phyloP scores from a whole-genome alignment of 2,329 filamentous ascomycete species.

The Fusarium chlamydosporum region DNA sequence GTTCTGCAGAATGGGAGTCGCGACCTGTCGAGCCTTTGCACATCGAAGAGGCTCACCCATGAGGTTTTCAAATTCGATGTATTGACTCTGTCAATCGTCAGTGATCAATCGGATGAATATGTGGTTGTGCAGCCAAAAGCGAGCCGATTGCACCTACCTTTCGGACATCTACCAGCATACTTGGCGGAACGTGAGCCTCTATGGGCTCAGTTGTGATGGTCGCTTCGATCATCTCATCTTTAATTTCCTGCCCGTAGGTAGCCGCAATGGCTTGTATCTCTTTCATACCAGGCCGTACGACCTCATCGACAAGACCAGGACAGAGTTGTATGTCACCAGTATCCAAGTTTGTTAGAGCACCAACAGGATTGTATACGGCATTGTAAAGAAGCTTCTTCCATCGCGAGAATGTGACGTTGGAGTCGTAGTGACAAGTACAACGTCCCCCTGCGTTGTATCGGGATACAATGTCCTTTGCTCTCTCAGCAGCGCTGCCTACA shows the following conservation, averaged over 20 bases:
- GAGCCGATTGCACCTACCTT: slow-evolving; percentile 30
- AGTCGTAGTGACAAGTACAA: slow-evolving; percentile 40
- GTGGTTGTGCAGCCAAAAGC: neutral
- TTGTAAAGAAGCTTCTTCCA: slow-evolving; percentile 50
- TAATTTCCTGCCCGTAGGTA: slow-evolving; percentile 43
- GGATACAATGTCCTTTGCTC: slow-evolving; percentile 44
- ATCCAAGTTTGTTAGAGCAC: slow-evolving; percentile 41
- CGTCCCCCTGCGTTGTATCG: slow-evolving; percentile 43
- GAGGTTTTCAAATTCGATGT: slow-evolving; percentile 48
- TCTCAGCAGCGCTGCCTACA: slow-evolving; percentile 29
- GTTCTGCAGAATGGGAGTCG: slow-evolving; percentile 36
- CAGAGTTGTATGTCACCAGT: slow-evolving; percentile 48
- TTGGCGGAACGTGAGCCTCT: slow-evolving; percentile 44
- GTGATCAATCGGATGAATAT: neutral
- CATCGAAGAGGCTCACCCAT: slow-evolving; percentile 47
- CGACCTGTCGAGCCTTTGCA: slow-evolving; percentile 37
- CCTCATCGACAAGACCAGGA: slow-evolving; percentile 42
- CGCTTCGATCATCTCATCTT: slow-evolving; percentile 43
- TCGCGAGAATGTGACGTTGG: slow-evolving; percentile 45
- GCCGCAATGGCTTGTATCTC: slow-evolving; percentile 44
- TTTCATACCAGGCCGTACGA: slow-evolving; percentile 47
- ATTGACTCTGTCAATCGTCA: slow-evolving; percentile 43
- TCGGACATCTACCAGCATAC: slow-evolving; percentile 46
- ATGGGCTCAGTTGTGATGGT: slow-evolving; percentile 47
- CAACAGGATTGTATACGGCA: slow-evolving; percentile 46